phyloP scores from a whole-genome alignment of 108 stramenopile genomes.

The Nitzschia sp. region DNA sequence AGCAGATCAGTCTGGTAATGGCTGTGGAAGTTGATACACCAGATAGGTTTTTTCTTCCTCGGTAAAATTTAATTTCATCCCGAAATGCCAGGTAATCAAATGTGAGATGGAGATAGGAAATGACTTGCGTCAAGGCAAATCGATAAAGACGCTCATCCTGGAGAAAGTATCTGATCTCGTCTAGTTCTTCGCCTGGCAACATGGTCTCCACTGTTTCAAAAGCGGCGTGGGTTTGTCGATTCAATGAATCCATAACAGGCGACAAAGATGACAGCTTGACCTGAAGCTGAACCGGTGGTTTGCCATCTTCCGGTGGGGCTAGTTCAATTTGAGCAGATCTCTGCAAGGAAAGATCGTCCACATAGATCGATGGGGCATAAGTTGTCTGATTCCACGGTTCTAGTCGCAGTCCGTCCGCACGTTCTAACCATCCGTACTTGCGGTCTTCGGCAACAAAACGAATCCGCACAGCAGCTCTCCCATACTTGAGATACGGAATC shows the following conservation, averaged over 20 bases:
- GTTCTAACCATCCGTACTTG: slow-evolving; percentile 24
- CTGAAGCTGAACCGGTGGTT: slow-evolving; percentile 39
- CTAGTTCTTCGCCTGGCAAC: slow-evolving; percentile 34
- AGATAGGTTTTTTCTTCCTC: slow-evolving; percentile 33
- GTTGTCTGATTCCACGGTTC: slow-evolving; percentile 27
- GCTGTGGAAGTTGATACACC: slow-evolving; percentile 45
- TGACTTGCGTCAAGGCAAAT: slow-evolving; percentile 43
- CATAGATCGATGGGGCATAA: slow-evolving; percentile 41
- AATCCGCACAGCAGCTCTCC: slow-evolving; percentile 31
- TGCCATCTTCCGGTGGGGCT: slow-evolving; percentile 40
- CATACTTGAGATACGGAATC: slow-evolving; percentile 48
- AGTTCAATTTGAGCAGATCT: slow-evolving; percentile 36
- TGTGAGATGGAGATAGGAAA: slow-evolving; percentile 42
- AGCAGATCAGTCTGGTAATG: slow-evolving; percentile 30
- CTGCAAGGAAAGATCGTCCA: slow-evolving; percentile 44
- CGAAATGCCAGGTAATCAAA: slow-evolving; percentile 54
- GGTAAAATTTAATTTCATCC: slow-evolving; percentile 53
- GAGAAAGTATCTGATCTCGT: slow-evolving; percentile 50
- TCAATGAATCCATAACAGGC: slow-evolving; percentile 33
- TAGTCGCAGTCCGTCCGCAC: slow-evolving; percentile 33
- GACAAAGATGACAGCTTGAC: slow-evolving; percentile 37
- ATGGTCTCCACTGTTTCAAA: slow-evolving; percentile 17
- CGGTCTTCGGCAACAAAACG: slow-evolving; percentile 46
- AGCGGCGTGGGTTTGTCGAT: slow-evolving; percentile 32
- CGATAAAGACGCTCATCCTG: slow-evolving; percentile 51